Base-by-base conservation (phyloP, 139 green algal genomes). In the Coelastrella sp. region DNA sequence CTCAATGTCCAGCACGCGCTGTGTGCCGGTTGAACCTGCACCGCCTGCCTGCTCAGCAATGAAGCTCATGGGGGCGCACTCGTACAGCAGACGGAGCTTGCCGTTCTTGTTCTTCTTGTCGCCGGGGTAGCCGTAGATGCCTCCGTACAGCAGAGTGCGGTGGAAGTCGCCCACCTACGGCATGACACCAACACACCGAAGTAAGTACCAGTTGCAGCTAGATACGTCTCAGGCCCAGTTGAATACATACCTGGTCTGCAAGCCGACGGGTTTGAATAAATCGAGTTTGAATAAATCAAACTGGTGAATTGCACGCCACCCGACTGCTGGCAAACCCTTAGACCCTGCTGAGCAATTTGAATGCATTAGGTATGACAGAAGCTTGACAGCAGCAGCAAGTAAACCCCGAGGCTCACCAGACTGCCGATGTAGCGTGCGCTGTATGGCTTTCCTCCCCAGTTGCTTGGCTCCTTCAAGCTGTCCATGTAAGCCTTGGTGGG, bases 1-100 rank as follows among this genome's bases (percentile, higher is more conserved):
- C 80, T 93, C 75, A 76, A 98, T 95, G 89, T 98, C 96, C 90
- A 98, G 89, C 60, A 98, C 94, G 17, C 96, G 94, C 87, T 92
- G 64, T 22, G 66, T 87, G 81, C 96, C 83, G 5, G 96, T 97
- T 68, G 93, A 96, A 77, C 96, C 96, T 79, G 86, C 84, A 80
- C 96, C 96, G n/a, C 96, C 96, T 0, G 96, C 94, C 95, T 98
- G 96, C 95, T 99, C 98, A 22, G 95, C 95, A 81, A 99, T 95
- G 93, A 97, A 96, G 80, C 92, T 97, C 97, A 99, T 99, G 87
- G 98, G 98, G 17, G 98, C 98, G 92, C 98, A 99, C 96, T 99
- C 98, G 92, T 99, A 99, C 95, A 99, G 96, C 93, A 99, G 94
- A 60, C 98, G 94, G 89, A 99, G 96, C 96, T 99, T 99, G 93